Percentiles rank a stretch among this genome's conserved stretches.
These are phyloP conservation scores for Medicago truncatula DNA, from an alignment of 306 rosid genomes.

Conservation along the genomic window DNA sequence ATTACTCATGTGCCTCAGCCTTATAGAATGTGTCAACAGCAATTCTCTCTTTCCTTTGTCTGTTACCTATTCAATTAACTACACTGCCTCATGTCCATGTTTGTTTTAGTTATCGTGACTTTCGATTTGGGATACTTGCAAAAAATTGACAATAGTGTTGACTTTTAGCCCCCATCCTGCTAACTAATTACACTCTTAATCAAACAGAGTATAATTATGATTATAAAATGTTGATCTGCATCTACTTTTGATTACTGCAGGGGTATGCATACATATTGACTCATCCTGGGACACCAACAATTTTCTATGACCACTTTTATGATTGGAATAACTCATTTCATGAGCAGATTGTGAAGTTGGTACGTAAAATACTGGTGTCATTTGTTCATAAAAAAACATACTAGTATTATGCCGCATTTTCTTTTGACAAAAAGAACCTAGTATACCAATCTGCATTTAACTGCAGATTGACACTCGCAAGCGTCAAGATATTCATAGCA, in stretches of 20 bases:
- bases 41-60: neutral
- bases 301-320: slow-evolving; percentile 89
- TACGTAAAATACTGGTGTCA: slow-evolving; percentile 37
- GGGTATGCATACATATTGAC: slow-evolving; percentile 91
- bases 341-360: slow-evolving; percentile 83
- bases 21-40: no score
- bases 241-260: slow-evolving; percentile 46
- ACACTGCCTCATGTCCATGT: neutral
- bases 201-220: neutral
- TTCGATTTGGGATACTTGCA: neutral
- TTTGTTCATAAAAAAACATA: no score
- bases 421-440: slow-evolving; percentile 10
- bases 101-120: neutral
- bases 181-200: neutral
- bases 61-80: neutral
- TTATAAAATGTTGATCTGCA: slow-evolving; percentile 17
- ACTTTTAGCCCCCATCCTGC: neutral
- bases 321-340: slow-evolving; percentile 70
- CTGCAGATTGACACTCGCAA: slow-evolving; percentile 78
- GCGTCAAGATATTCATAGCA: slow-evolving; percentile 75
- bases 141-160: neutral
- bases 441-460: slow-evolving; percentile 31
- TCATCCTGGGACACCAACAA: slow-evolving; percentile 92
- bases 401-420: neutral
- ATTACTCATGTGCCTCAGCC: no score